phyloP scores from a whole-genome alignment of 169 alveolate genomes.

The Fabrea salina region DNA sequence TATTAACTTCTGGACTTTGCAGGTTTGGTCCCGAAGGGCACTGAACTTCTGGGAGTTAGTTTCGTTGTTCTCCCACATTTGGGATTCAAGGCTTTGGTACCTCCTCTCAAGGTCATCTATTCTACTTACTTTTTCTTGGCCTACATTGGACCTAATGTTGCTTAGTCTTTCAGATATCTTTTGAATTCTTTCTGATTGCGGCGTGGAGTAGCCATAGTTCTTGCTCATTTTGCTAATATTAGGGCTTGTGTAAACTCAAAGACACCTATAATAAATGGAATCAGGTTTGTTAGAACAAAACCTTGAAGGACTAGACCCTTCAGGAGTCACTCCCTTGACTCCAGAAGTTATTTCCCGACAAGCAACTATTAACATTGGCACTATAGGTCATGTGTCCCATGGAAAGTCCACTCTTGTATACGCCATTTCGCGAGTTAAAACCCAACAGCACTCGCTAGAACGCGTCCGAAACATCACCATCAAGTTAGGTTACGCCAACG shows the following conservation, averaged over 20 bases:
- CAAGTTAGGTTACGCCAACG: slow-evolving; percentile 99
- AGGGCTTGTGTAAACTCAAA: no score
- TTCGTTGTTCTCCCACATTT: background rate
- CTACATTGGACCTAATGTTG: background rate
- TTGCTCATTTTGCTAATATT: background rate
- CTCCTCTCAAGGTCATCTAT: slow-evolving; percentile 5
- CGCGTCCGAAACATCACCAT: slow-evolving; percentile 97
- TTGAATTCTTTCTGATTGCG: background rate
- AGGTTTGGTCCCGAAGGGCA: background rate
- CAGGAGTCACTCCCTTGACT: slow-evolving; percentile 94
- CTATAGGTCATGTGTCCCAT: slow-evolving; percentile 99
- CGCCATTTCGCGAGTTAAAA: slow-evolving; percentile 96
- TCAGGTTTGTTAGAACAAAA: slow-evolving; percentile 24
- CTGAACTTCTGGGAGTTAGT: background rate
- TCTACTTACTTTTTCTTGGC: background rate
- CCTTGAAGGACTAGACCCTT: slow-evolving; percentile 69
- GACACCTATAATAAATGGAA: no score
- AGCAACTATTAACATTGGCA: slow-evolving; percentile 98
- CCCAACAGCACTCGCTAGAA: slow-evolving; percentile 94
- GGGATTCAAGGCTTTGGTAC: background rate
- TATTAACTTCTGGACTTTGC: background rate
- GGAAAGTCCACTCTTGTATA: slow-evolving; percentile 99
- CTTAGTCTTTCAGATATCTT: slow-evolving; percentile 16
- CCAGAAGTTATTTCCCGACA: slow-evolving; percentile 98
- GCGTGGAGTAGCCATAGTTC: background rate